Base-by-base conservation (phyloP, 2,329 filamentous ascomycete genomes). In the Didymella pinodella region DNA sequence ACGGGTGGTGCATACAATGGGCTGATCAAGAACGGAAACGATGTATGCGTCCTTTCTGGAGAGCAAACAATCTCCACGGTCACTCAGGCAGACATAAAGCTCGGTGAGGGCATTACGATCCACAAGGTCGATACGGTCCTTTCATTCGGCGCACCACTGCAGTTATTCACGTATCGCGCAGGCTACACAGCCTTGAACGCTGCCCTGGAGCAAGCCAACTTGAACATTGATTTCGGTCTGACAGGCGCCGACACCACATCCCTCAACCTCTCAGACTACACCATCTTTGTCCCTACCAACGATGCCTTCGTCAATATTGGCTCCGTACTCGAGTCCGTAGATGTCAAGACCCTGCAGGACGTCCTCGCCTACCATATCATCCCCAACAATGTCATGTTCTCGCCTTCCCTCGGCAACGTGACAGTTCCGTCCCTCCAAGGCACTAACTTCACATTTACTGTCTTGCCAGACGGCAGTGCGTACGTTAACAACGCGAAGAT, bases 271-370 rank as follows among this genome's bases (percentile, higher is more conserved):
- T 70, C 84, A 18, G 93, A 93, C 75, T 86, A 88, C 69, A 97
- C 93, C 0, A 79, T 94, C 52, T 95, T 97, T 66, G 89, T 90
- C 1, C 93, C 93, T 0, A 87, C 85, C 1, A 86, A 96, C 74
- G 79, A 82, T 46, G 92, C 92, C 0, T 93, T 97, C 69, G 84
- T 88, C 43, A 83, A 83, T 72, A 81, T 86, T 29, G 69, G 68
- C 48, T 71, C 69, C 3, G 63, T 69, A 16, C 57, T 72, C 2
- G 57, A 56, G 20, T 51, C 60, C 2, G 67, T 62, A 6, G 63
- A 70, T 32, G n/a, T 64, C 11, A 45, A 51, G 4, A 71, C 67
- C 4, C 56, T 72, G 2, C 65, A 64, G 51, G 57, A 65, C 2
- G 69, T 70, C 12, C 68, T 72, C n/a, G 52, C 58, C 10, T 68